Evolutionary conservation across 257 asterid genomes (phyloP), one percentile per base, ranked within the genome.

Genomic region (Rauvolfia tetraphylla): DNA sequence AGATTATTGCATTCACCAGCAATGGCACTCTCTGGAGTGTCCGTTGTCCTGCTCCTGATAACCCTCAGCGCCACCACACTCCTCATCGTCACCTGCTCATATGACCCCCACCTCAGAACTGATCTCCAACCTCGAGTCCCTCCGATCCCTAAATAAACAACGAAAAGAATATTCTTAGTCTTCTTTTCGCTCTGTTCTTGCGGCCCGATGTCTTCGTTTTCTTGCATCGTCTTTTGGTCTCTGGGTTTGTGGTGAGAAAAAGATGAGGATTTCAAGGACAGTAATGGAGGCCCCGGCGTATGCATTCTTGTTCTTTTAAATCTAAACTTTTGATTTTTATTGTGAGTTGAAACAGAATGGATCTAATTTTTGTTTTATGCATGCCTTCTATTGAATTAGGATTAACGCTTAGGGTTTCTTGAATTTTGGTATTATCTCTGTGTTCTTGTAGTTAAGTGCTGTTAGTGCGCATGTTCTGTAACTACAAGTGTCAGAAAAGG

Each of bases 221-320:
- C n/a, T n/a, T n/a, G n/a, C n/a, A n/a, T n/a, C n/a, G n/a, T n/a
- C n/a, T n/a, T n/a, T n/a, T n/a, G n/a, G n/a, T n/a, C n/a, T n/a
- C n/a, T n/a, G n/a, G n/a, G n/a, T n/a, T n/a, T n/a, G 99, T 74
- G 88, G 90, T 10, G 83, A 89, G 48, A 84, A 89, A 84, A 95
- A 95, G 88, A 91, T 95, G 99, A 95, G 89, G 91, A 90, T 95
- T 75, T 92, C 96, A 11, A 86, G 97, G 84, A 88, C 87, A 48
- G 80, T 90, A 65, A 72, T 84, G 57, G 98, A 92, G 83, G 76
- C 86, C 56, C 78, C 87, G 49, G 96, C 98, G 98, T 95, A 91
- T 66, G 93, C 39, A 33, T 66, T 49, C 49, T 44, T 18, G 42
- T 67, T 27, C 18, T 67, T 0, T 5, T 23, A 62, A 31, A 62